Base-by-base conservation (phyloP, 208 protist species). In the Leishmania arabica region DNA sequence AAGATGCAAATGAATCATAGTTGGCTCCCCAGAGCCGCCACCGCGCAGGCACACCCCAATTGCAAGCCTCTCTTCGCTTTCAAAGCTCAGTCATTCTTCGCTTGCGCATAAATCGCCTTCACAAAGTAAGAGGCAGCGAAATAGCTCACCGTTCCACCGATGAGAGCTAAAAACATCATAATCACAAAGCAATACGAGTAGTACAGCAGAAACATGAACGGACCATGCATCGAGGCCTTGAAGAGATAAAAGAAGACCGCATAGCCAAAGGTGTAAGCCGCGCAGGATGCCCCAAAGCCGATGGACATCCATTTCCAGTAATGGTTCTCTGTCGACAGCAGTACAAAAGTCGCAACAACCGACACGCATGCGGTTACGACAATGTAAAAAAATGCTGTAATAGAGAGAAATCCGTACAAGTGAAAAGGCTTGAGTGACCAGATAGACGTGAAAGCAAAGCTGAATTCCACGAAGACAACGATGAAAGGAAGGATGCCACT, bases 341-440 rank as follows among this genome's bases (percentile, higher is more conserved):
- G 78, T 54, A 99, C 93, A 89, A 99, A 99, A 3, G 95, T 99
- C 0, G 87, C 85, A 0, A 97, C 90, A 53, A 99, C 87, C 1
- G 93, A 90, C 0, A 98, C 91, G 79, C 97, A 99, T 13, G 89
- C 88, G 0, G 94, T 97, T 9, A 99, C 91, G 15, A 98, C 81
- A n/a, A 95, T 53, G 47, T 98, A 95, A 75, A 99, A 96, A 34
- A 92, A 5, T 83, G 95, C 96, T 4, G 99, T 96, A 7, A 99
- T 76, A 0, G 98, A 77, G 75, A 99, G 82, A 88, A 99, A 99
- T 8, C 97, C 97, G 82, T 99, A 99, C 2, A 99, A 88, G 83
- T 99, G 99, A 84, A 99, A 99, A 49, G 97, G 90, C 80, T 99
- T 99, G 89, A 99, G 99, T n/a, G 97, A 90, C 98, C 98, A 99